A percentile compares a stretch with the other conserved stretches of the same genome.
Conservation (phyloP, 768 basidiomycete species). For the Plicaturopsis crispa region DNA sequence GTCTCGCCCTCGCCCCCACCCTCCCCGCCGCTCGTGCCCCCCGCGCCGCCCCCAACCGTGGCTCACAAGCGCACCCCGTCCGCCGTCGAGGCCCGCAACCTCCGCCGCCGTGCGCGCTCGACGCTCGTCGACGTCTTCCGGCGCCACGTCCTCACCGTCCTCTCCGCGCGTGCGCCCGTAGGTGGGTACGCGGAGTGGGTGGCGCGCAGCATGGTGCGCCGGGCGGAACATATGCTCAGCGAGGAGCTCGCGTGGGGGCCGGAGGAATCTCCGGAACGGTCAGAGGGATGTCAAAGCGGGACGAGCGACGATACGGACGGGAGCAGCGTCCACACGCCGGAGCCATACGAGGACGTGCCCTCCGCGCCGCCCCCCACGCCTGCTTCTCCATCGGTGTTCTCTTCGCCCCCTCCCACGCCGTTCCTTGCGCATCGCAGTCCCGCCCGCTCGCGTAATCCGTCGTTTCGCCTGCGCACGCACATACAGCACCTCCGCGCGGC, state of each 20-base stretch:
- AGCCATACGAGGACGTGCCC: constrained; percentile 21
- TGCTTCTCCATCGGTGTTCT: constrained; percentile 3
- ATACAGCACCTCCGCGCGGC: constrained; percentile 2
- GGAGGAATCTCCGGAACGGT: constrained; percentile 4
- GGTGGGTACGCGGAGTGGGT: constrained; percentile 49
- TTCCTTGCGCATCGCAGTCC: constrained; percentile 13
- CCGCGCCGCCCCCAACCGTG: constrained; percentile 15
- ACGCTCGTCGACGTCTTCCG: constrained; percentile 62
- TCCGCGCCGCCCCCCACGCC: constrained; percentile 6
- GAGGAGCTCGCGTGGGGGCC: constrained; percentile 2
- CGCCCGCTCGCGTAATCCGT: neutral
- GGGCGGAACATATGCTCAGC: constrained; percentile 21
- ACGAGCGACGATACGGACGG: constrained; percentile 40
- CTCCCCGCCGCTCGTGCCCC: constrained; percentile 16
- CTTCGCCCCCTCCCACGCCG: constrained; percentile 17
- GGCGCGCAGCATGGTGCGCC: constrained; percentile 44
- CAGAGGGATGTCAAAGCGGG: constrained; percentile 8
- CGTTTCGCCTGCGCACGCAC: neutral
- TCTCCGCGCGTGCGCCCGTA: constrained; percentile 22
- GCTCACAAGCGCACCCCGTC: constrained; percentile 8
- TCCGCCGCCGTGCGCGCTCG: constrained; percentile 59
- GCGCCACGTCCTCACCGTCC: constrained; percentile 47
- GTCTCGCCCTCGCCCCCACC: constrained; percentile 22
- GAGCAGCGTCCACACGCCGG: constrained; percentile 41
- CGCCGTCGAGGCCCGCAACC: constrained; percentile 25